Evolutionary conservation across 1,284 basidiomycete species (phyloP), one percentile per base, ranked within the genome.

Genomic region (Neonothopanus nambi): DNA sequence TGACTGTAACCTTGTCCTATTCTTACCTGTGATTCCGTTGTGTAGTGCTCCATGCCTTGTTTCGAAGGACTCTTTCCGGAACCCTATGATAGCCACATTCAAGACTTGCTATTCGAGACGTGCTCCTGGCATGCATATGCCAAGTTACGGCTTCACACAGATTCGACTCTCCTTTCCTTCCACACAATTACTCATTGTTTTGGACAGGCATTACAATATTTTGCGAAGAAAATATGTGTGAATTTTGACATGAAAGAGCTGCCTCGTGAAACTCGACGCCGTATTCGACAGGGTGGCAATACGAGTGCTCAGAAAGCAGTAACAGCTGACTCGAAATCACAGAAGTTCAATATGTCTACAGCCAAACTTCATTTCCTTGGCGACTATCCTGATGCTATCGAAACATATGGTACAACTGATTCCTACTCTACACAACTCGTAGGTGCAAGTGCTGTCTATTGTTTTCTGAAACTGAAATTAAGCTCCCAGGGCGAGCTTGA

Each of bases 401-500:
- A 20, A 23, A 37, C 37, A 23, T 57, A 36, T 38, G 52, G 56
- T 1, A 49, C 52, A 1, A 37, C 67, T 12, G 56, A 57, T 49
- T 12, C 20, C 12, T 50, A 23, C 6, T 45, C 36, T 30, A 49
- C 54, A 18, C 30, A 51, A 33, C 35, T 37, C 15, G 56, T 57
- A 47, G 5, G 52, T 55, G 13, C n/a, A n/a, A n/a, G n/a, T n/a
- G n/a, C n/a, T n/a, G 26, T 48, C 61, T 65, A 66, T 21, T 39
- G n/a, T 5, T 6, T 28, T n/a, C 50, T 56, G n/a, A 36, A 39
- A 23, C n/a, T 28, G 47, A 1, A 2, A 23, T 28, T 33, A 17
- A 33, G 18, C 9, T 39, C 48, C 2, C 37, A 71, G 71, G 65
- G 66, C 3, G 70, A 74, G 48, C 56, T 62, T 0, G 65, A 70